Base-by-base conservation (phyloP, 2,329 filamentous ascomycete species). In the Sporothrix mexicana region DNA sequence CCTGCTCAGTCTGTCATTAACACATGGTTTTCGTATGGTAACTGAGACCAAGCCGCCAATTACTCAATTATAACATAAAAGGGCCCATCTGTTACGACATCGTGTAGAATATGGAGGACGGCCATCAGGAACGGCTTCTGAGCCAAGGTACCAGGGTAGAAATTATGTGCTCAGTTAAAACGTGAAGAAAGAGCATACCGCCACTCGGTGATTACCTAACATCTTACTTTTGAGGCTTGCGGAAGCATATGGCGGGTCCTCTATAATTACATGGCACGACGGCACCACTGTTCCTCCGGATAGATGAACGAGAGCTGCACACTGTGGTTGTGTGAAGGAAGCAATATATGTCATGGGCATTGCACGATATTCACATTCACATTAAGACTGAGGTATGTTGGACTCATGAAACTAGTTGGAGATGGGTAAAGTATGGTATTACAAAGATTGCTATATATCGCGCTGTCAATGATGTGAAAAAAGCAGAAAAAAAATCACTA, bases 381-480 rank as follows among this genome's bases (percentile, higher is more conserved):
- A 25, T 8, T 17, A 10, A 17, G 9, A 47, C 30, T 36, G 30
- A 36, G 30, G 2, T 5, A 36, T 36, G 15, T 20, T 47, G 12
- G 41, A 17, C n/a, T 51, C n/a, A 51, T 36, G 7, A 2, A 61
- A n/a, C 10, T 4, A 6, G 3, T 20, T 41, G 66, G 45, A 68
- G 66, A 41, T 51, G 47, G 25, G 67, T 20, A 47, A 69, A 69
- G 66, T 69, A 69, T 69, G 67, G 51, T 69, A 69, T 69, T 69
- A 69, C 67, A 59, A 69, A 23, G 15, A 57, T 47, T 57, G 51
- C 67, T 69, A 57, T 69, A 57, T 69, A 69, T 55, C 67, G 67
- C 41, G 51, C 36, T 69, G 67, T 23, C 47, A 30, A 41, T 41
- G 64, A 30, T 30, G 64, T 4, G 13, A 41, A 53, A 41, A 36